These are phyloP conservation scores for Gentiana straminea DNA, from an alignment of 257 asterid species.

Conservation along the genomic window DNA sequence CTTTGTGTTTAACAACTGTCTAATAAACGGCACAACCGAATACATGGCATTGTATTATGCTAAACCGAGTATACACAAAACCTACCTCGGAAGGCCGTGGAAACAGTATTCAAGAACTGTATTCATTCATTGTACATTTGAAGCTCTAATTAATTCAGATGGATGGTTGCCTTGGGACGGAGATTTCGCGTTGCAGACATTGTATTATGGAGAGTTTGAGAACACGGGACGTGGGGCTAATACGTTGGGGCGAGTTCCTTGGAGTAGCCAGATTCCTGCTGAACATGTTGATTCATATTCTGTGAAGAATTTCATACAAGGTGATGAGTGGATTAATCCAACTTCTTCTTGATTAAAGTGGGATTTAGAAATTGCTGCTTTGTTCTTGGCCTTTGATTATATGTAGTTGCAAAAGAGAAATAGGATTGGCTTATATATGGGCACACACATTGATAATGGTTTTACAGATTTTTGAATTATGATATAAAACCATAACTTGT, in stretches of 20 bases:
- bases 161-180: slow-evolving; percentile 33
- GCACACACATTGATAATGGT: no score
- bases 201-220: slow-evolving; percentile 26
- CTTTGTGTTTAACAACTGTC: slow-evolving; percentile 18
- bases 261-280: slow-evolving; percentile 24
- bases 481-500: no score
- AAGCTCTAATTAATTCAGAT: slow-evolving; percentile 11
- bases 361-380: no score
- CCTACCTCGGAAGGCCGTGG: slow-evolving; percentile 33
- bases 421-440: no score
- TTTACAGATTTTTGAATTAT: no score
- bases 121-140: slow-evolving; percentile 17
- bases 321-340: slow-evolving; percentile 25
- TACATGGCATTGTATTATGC: slow-evolving; percentile 15
- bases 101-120: slow-evolving; percentile 29
- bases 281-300: slow-evolving; percentile 13
- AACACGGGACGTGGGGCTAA: slow-evolving; percentile 19
- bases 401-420: no score
- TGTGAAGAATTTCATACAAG: slow-evolving; percentile 24
- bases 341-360: background rate
- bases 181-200: slow-evolving; percentile 22
- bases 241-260: slow-evolving; percentile 10
- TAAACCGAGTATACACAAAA: slow-evolving; percentile 20
- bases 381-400: no score
- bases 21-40: slow-evolving; percentile 20